Evolutionary conservation across 1,284 basidiomycete species (phyloP).

Genomic region (Malassezia nana): DNA sequence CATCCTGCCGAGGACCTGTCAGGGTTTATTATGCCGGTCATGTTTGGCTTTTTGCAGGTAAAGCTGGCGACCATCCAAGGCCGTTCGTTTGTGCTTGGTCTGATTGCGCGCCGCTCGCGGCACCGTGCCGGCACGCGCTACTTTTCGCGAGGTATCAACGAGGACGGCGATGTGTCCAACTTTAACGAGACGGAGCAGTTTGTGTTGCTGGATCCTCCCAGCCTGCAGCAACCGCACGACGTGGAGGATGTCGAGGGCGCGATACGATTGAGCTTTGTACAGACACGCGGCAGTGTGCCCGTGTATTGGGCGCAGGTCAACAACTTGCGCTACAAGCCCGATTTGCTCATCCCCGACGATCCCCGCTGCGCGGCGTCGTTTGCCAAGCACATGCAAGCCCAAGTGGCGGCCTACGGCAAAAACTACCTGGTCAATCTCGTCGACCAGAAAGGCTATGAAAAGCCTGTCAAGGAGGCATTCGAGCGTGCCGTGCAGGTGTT

Average conservation of each 20-base stretch:
- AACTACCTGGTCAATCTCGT: conserved; percentile 82
- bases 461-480: conserved; percentile 89
- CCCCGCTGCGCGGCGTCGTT: conserved; percentile 67
- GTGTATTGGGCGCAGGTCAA: conserved; percentile 96
- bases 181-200: conserved; percentile 54
- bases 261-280: conserved; percentile 63
- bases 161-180: conserved; percentile 53
- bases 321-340: conserved; percentile 90
- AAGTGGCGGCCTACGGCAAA: conserved; percentile 67
- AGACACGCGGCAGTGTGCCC: conserved; percentile 86
- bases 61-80: conserved; percentile 68
- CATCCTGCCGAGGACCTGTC: conserved; percentile 56
- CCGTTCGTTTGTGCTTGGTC: conserved; percentile 68
- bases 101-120: conserved; percentile 85
- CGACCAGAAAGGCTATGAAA: conserved; percentile 88
- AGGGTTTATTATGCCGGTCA: conserved; percentile 68
- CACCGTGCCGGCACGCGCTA: conserved; percentile 92
- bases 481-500: conserved; percentile 63
- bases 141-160: conserved; percentile 86
- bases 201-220: conserved; percentile 51
- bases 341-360: conserved; percentile 88
- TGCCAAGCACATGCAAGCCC: conserved; percentile 65
- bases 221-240: conserved; percentile 26
- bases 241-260: conserved; percentile 53
- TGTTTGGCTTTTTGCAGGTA: conserved; percentile 62